These are phyloP conservation scores for Ceriops zippeliana DNA, from an alignment of 345 rosid species.

Conservation along the genomic window DNA sequence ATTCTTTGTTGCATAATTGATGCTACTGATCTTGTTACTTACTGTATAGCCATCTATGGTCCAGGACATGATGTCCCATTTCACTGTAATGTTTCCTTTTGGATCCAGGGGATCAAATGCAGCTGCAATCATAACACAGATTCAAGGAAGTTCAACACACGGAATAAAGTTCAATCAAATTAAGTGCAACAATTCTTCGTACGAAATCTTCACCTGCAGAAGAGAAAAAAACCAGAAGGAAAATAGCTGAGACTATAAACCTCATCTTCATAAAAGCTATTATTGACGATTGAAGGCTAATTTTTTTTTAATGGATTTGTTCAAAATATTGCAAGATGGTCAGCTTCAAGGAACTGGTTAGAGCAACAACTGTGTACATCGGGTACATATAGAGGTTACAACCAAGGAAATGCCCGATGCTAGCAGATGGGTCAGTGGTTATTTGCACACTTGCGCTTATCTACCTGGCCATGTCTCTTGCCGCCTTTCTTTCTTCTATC, in stretches of 20 bases:
- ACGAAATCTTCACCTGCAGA: conserved; percentile 38
- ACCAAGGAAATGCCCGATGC: neutral
- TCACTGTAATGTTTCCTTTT: conserved; percentile 69
- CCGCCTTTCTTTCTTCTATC: neutral
- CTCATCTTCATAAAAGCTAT: conserved; percentile 31
- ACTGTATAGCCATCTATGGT: conserved; percentile 84
- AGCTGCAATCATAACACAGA: conserved; percentile 37
- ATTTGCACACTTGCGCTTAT: conserved; percentile 11
- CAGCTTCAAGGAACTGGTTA: neutral
- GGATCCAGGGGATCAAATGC: conserved; percentile 96
- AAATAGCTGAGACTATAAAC: conserved; percentile 25
- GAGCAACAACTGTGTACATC: conserved; percentile 2
- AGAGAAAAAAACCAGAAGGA: conserved; percentile 42
- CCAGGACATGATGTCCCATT: conserved; percentile 93
- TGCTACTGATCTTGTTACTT: conserved; percentile 17
- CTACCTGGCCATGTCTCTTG: neutral
- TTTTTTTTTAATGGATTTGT: neutral
- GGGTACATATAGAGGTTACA: neutral
- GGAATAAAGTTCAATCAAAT: neutral
- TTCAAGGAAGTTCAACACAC: conserved; percentile 6
- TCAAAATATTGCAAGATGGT: conserved; percentile 1
- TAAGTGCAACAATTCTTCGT: neutral
- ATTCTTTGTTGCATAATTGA: neutral
- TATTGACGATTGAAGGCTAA: neutral
- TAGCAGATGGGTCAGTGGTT: conserved; percentile 44